phyloP scores from a whole-genome alignment of 306 rosid species.

The Coriaria nepalensis region DNA sequence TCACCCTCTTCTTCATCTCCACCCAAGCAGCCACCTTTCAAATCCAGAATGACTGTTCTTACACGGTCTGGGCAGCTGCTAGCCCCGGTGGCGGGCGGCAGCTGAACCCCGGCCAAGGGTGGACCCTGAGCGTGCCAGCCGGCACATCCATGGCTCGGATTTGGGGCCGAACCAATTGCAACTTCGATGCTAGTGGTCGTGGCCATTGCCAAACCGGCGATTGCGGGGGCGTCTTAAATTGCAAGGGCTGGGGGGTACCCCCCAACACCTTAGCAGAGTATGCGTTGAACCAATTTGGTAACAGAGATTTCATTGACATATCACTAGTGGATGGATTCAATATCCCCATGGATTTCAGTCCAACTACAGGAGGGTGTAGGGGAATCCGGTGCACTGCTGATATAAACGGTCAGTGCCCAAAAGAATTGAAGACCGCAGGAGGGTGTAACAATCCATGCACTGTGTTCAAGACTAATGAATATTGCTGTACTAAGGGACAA shows the following conservation, averaged over 20 bases:
- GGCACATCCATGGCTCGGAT: neutral
- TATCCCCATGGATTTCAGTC: conserved; percentile 17
- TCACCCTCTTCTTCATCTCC: too few species aligned
- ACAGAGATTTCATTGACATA: conserved; percentile 14
- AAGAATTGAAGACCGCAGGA: neutral
- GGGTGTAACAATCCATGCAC: conserved; percentile 9
- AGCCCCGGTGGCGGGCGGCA: conserved; percentile 1
- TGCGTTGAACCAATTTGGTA: neutral
- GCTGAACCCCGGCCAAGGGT: conserved; percentile 2
- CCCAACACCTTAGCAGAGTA: conserved; percentile 18
- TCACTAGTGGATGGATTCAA: conserved; percentile 26
- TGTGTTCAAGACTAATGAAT: neutral
- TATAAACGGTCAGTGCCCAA: conserved; percentile 6
- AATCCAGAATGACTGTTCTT: conserved; percentile 10
- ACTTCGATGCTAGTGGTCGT: conserved; percentile 2
- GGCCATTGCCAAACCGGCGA: conserved; percentile 20
- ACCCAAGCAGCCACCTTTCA: too few species aligned
- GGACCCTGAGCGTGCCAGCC: neutral
- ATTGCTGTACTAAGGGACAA: neutral
- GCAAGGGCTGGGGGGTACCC: conserved; percentile 13
- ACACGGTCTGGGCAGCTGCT: conserved; percentile 11
- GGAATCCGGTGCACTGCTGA: conserved; percentile 5
- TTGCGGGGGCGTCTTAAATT: conserved; percentile 14
- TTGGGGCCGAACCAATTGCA: conserved; percentile 12
- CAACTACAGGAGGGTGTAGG: conserved; percentile 6